Conservation (phyloP, 805 yeast genomes). For the Saccharomycopsis babjevae region DNA sequence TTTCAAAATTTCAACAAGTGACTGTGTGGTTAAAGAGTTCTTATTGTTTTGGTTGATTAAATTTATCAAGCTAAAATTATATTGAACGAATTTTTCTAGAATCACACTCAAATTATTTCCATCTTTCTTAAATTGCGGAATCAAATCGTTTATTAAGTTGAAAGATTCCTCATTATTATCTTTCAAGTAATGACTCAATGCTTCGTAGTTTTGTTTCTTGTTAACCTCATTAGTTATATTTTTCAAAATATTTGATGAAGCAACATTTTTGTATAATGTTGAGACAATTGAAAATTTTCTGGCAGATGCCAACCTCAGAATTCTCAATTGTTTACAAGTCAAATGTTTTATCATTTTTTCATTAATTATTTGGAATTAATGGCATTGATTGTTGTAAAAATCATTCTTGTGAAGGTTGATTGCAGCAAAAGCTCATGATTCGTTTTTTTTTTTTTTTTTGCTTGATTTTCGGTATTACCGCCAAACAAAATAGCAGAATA, state of each 20-base stretch:
- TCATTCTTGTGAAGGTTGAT: no score
- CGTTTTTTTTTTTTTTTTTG: no score
- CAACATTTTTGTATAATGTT: not conserved
- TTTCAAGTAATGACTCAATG: not conserved
- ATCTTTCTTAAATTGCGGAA: not conserved
- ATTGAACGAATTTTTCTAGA: not conserved
- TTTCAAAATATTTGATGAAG: not conserved
- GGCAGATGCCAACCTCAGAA: not conserved
- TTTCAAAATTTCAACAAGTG: constrained; percentile 23
- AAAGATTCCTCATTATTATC: not conserved
- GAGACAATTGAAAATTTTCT: not conserved
- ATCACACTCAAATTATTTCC: not conserved
- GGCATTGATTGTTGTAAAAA: no score
- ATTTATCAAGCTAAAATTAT: not conserved
- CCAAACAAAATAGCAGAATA: no score
- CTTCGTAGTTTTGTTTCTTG: not conserved
- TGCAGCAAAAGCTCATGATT: no score
- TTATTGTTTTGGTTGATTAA: not conserved
- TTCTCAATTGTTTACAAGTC: not conserved
- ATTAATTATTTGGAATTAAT: no score
- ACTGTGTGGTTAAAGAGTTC: not conserved
- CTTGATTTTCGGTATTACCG: no score
- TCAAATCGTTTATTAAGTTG: not conserved
- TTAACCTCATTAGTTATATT: not conserved
- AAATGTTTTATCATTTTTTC: not conserved